Percentiles rank a stretch among this genome's conserved stretches.
These are phyloP conservation scores for Seiridium unicorne DNA, from an alignment of 2,329 filamentous ascomycete species.

Conservation along the genomic window DNA sequence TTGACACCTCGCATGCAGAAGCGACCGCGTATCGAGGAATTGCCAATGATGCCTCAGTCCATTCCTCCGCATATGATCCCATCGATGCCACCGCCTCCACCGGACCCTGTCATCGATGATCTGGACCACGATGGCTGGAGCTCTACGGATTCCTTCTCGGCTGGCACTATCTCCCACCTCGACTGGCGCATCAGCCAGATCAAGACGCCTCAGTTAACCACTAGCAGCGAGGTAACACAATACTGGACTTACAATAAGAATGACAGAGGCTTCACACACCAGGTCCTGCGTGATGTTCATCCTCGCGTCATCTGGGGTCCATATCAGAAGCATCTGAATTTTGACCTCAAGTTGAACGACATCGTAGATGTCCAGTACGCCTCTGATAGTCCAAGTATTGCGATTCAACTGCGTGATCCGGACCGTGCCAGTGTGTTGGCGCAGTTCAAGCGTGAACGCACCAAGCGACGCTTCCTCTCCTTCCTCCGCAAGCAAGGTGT, in stretches of 20 bases:
- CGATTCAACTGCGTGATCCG: slow-evolving; percentile 37
- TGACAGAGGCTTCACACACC: slow-evolving; percentile 47
- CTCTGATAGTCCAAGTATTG: slow-evolving; percentile 37
- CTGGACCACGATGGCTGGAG: slow-evolving; percentile 47
- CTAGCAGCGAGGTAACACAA: slow-evolving; percentile 47
- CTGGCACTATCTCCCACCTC: slow-evolving; percentile 39
- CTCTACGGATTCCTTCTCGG: slow-evolving; percentile 49
- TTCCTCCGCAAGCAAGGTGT: slow-evolving; percentile 45
- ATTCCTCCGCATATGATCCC: neutral
- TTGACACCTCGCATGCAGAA: slow-evolving; percentile 26
- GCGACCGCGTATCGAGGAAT: slow-evolving; percentile 25
- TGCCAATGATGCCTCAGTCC: slow-evolving; percentile 1
- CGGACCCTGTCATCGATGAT: slow-evolving; percentile 30
- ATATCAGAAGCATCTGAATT: slow-evolving; percentile 49
- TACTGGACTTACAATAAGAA: slow-evolving; percentile 52
- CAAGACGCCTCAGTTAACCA: slow-evolving; percentile 46
- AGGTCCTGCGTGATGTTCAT: slow-evolving; percentile 45
- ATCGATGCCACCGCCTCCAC: slow-evolving; percentile 3
- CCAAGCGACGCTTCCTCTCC: slow-evolving; percentile 49
- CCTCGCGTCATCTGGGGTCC: slow-evolving; percentile 45
- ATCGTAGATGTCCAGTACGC: slow-evolving; percentile 46
- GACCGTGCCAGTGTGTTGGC: slow-evolving; percentile 47
- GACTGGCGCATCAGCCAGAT: slow-evolving; percentile 55
- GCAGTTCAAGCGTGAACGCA: slow-evolving; percentile 50
- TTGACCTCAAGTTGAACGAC: slow-evolving; percentile 46